These are phyloP conservation scores for Phialemonium atrogriseum DNA, from an alignment of 2,329 filamentous ascomycete genomes.

Conservation along the genomic window DNA sequence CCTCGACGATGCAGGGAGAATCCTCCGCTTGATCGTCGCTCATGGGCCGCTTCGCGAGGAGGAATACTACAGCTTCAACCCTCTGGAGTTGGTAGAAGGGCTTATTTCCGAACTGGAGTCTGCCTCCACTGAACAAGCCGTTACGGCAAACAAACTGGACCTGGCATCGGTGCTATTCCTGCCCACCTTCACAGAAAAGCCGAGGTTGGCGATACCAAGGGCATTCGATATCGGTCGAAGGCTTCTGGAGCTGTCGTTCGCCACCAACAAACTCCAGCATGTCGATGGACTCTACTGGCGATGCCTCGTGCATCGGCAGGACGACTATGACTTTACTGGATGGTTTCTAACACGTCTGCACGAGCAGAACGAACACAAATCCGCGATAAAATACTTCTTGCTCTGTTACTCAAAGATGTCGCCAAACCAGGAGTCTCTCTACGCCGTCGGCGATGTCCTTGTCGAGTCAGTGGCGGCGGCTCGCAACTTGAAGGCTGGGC, in stretches of 20 bases:
- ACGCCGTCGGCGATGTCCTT: constrained; percentile 20
- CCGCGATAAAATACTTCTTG: constrained; percentile 24
- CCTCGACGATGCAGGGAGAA: constrained; percentile 21
- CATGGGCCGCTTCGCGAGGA: constrained; percentile 21
- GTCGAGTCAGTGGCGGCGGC: constrained; percentile 21
- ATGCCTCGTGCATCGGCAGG: constrained; percentile 15
- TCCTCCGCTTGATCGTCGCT: constrained; percentile 19
- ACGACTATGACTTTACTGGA: constrained; percentile 16
- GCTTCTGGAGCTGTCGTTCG: constrained; percentile 21
- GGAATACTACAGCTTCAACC: constrained; percentile 26
- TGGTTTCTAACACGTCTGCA: constrained; percentile 24
- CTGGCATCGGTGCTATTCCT: constrained; percentile 22
- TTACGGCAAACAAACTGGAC: constrained; percentile 8
- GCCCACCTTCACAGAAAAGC: constrained; percentile 16
- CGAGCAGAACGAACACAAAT: constrained; percentile 19
- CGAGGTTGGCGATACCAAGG: constrained; percentile 7
- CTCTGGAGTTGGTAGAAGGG: constrained; percentile 23
- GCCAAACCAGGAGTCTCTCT: constrained; percentile 12
- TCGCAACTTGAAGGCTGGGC: constrained; percentile 16
- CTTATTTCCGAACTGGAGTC: constrained; percentile 12
- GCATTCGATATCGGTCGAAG: constrained; percentile 13
- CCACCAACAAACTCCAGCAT: constrained; percentile 9
- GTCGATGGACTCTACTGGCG: constrained; percentile 23
- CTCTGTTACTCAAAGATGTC: constrained; percentile 19
- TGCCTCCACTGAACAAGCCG: constrained; percentile 5